phyloP scores from a whole-genome alignment of 208 protist species.

The Vickermania ingenoplastis region DNA sequence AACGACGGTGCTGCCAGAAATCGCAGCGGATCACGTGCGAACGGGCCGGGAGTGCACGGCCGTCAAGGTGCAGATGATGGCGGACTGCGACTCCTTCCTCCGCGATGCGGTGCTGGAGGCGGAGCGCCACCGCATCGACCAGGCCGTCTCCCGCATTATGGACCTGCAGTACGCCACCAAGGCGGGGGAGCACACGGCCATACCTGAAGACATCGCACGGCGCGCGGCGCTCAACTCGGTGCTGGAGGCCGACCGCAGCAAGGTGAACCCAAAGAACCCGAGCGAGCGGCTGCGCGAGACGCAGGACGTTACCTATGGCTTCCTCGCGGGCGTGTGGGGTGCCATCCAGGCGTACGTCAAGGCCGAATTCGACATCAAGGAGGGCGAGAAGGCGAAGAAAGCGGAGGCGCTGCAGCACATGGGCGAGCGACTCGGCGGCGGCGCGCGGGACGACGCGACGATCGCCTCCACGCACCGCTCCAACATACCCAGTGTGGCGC shows the following conservation, averaged over 20 bases:
- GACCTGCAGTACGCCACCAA: neutral
- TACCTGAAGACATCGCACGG: constrained; percentile 5
- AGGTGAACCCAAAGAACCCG: neutral
- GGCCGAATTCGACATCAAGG: neutral
- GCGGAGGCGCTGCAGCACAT: neutral
- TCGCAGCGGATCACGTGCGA: constrained; percentile 1
- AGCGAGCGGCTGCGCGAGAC: constrained; percentile 2
- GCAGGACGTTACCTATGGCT: neutral
- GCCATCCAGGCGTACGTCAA: neutral
- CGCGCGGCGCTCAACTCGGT: constrained; percentile 6
- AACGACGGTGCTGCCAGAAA: neutral
- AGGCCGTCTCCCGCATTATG: constrained; percentile 4
- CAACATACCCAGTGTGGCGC: neutral
- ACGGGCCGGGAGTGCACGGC: constrained; percentile 1
- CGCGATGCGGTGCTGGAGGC: constrained; percentile 17
- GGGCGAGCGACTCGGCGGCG: neutral
- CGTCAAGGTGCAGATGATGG: constrained; percentile 16
- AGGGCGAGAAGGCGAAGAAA: neutral
- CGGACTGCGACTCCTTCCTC: constrained; percentile 25
- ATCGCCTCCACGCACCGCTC: neutral
- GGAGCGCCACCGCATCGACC: constrained; percentile 7
- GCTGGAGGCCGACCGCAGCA: neutral
- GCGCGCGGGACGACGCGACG: neutral
- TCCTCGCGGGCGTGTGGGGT: constrained; percentile 7
- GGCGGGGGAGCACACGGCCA: neutral